Base-by-base conservation (phyloP, 2,329 filamentous ascomycete genomes). In the Ustulina deusta region DNA sequence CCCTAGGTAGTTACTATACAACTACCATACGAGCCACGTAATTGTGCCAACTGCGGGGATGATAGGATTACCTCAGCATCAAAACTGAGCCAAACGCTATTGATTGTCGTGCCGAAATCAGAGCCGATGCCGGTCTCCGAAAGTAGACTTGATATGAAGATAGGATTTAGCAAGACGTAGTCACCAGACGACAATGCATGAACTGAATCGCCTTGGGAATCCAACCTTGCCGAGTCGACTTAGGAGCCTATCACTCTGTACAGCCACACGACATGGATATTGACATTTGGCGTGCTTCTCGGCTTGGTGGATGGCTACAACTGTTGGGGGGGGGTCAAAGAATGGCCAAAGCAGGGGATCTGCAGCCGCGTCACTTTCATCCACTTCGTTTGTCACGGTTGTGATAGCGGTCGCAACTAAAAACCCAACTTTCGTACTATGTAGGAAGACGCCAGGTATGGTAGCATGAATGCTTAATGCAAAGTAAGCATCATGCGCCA, bases 401-500 rank as follows among this genome's bases (percentile, higher is more conserved):
- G 29, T 27, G 32, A 32, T 11, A 46, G 36, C 54, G 34, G 20
- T 58, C 34, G 44, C 20, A 58, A 32, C 22, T 52, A 52, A 27
- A 20, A 46, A 20, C 25, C 51, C 9, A 44, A 22, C 13, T 49
- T 54, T 40, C n/a, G n/a, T n/a, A n/a, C n/a, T n/a, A n/a, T 6
- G 42, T 42, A 36, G 13, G 20, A 59, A 40, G 49, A 29, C 29
- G 44, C 48, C 10, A 56, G 51, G 64, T 59, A 61, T 56, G 62
- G 64, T 61, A 61, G 61, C 56, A 65, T 68, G 58, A 68, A 42
- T 44, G 61, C 20, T 49, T 44, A 6, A 68, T 65, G 68, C 61
- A 68, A 59, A 20, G 63, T 69, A 64, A 67, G 67, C 67, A 52
- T 59, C 64, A 44, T 68, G 54, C 65, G 61, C 49, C 32, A 57